These are phyloP conservation scores for Ceratobasidium theobromae DNA, from an alignment of 1,284 basidiomycete species.

Conservation along the genomic window DNA sequence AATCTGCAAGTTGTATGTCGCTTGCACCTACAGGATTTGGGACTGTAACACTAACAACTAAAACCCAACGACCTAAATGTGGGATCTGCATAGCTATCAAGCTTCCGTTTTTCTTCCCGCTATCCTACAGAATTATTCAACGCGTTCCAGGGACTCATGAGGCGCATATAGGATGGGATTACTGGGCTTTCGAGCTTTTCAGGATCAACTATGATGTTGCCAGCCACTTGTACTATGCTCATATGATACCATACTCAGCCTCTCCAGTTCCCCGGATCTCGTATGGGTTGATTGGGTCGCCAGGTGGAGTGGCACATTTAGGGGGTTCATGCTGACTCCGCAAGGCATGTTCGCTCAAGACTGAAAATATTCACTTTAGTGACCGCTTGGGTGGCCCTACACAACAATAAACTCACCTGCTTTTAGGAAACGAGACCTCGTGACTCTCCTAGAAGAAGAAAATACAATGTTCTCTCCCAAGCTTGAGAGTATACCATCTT, in stretches of 20 bases:
- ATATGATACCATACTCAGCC: constrained; percentile 14
- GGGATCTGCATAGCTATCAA: constrained; percentile 48
- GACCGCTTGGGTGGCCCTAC: neutral
- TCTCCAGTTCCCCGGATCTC: constrained; percentile 9
- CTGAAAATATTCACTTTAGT: neutral
- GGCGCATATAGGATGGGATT: constrained; percentile 33
- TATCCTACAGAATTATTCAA: constrained; percentile 42
- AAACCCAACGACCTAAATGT: constrained; percentile 44
- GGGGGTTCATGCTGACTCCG: constrained; percentile 1
- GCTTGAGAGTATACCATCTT: constrained; percentile 4
- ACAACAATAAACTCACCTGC: constrained; percentile 1
- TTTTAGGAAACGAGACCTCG: constrained; percentile 19
- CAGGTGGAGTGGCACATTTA: constrained; percentile 8
- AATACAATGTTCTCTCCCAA: constrained; percentile 10
- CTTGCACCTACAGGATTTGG: constrained; percentile 43
- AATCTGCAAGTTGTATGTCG: constrained; percentile 37
- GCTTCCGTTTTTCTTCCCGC: constrained; percentile 48
- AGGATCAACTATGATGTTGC: constrained; percentile 12
- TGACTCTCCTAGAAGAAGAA: constrained; percentile 4
- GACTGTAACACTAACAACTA: constrained; percentile 39
- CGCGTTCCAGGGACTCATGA: constrained; percentile 39
- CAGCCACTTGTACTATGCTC: no score
- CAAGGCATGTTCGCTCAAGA: constrained; percentile 1
- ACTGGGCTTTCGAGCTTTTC: constrained; percentile 30
- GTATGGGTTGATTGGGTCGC: constrained; percentile 1